These are phyloP conservation scores for Picea sitchensis DNA, from an alignment of 75 land plant species.

Conservation along the genomic window DNA sequence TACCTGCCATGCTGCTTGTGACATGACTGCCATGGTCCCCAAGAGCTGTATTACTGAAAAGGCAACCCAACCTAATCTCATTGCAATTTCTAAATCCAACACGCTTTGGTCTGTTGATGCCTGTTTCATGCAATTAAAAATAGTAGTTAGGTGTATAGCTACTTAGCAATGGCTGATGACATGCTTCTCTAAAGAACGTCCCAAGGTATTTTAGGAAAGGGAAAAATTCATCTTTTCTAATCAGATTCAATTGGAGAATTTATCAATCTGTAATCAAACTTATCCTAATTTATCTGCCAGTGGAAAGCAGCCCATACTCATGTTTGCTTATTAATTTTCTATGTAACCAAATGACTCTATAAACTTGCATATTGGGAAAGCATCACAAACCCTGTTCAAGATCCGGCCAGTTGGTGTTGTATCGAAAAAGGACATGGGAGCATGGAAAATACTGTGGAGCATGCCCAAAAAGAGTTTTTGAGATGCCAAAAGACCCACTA, in stretches of 20 bases:
- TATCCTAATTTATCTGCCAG: conserved; percentile 5
- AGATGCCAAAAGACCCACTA: conserved; percentile 63
- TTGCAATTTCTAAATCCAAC: conserved; percentile 61
- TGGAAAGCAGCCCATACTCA: not conserved
- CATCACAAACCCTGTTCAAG: conserved; percentile 70
- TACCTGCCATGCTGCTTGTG: conserved; percentile 86
- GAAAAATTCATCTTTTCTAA: not conserved
- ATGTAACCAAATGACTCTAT: not conserved
- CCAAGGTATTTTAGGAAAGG: not conserved
- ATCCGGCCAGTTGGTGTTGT: conserved; percentile 93
- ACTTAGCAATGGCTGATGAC: not conserved
- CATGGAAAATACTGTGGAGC: conserved; percentile 62
- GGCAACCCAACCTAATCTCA: conserved; percentile 57
- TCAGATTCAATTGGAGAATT: not conserved
- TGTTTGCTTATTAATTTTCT: not conserved
- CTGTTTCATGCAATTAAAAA: conserved; percentile 28
- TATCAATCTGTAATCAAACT: not conserved
- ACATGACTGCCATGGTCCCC: conserved; percentile 85
- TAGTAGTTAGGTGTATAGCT: not conserved
- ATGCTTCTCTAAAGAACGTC: not conserved
- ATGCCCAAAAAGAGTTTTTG: conserved; percentile 66
- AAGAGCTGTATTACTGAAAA: conserved; percentile 62
- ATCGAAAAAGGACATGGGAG: conserved; percentile 97
- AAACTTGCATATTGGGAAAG: not conserved
- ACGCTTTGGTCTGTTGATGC: conserved; percentile 88